phyloP scores from a whole-genome alignment of 495 filamentous ascomycete species.

The Penicillium steckii region DNA sequence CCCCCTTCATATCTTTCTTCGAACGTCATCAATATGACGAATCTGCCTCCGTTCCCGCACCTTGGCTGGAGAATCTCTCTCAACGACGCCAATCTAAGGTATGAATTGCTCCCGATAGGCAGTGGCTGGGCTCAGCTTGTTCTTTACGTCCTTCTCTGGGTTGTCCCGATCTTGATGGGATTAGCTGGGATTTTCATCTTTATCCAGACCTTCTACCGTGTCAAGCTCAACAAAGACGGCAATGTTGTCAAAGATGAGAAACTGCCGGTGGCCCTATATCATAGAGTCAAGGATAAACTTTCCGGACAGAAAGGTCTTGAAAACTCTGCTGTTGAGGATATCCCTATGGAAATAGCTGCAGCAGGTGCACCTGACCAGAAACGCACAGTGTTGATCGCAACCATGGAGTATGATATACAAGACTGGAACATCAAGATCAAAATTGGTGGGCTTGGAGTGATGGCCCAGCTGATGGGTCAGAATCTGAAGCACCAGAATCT shows the following conservation, averaged over 20 bases:
- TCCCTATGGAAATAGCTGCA: constrained; percentile 6
- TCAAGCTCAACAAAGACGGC: constrained; percentile 49
- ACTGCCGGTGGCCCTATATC: constrained; percentile 8
- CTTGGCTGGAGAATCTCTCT: constrained; percentile 43
- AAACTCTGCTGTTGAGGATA: constrained; percentile 7
- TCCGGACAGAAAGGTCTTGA: not conserved
- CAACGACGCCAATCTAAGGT: constrained; percentile 46
- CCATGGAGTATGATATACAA: constrained; percentile 70
- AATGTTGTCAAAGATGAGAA: constrained; percentile 14
- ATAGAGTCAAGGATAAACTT: constrained; percentile 9
- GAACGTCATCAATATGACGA: constrained; percentile 48
- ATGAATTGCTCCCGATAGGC: constrained; percentile 40
- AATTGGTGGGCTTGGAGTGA: constrained; percentile 67
- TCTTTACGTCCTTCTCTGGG: constrained; percentile 44
- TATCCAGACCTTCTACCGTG: constrained; percentile 47
- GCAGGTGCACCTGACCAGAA: constrained; percentile 22
- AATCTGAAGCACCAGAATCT: constrained; percentile 62
- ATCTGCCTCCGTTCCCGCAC: constrained; percentile 39
- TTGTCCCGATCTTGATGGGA: constrained; percentile 41
- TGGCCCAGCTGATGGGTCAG: constrained; percentile 67
- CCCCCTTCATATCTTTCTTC: constrained; percentile 27
- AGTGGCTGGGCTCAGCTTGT: constrained; percentile 39
- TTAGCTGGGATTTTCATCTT: constrained; percentile 42
- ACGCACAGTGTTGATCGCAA: constrained; percentile 62
- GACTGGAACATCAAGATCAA: constrained; percentile 70